A percentile compares a stretch with the other conserved stretches of the same genome.
phyloP scores from a whole-genome alignment of 805 yeast genomes.

The Schwanniomyces vanrijiae region DNA sequence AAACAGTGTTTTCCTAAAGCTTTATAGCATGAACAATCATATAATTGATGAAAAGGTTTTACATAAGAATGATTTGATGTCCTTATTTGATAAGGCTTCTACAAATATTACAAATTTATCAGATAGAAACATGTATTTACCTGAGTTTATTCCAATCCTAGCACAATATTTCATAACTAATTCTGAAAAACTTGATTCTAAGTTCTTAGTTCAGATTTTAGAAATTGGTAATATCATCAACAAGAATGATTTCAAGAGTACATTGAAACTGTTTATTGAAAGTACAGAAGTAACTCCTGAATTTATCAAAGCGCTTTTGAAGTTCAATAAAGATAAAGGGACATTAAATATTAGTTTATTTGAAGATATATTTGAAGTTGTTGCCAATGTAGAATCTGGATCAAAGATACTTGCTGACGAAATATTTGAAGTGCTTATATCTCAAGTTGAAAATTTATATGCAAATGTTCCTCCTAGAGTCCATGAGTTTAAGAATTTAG shows the following conservation, averaged over 20 bases:
- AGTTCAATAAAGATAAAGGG: constrained; percentile 3
- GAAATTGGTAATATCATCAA: constrained; percentile 22
- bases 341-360: constrained; percentile 4
- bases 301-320: constrained; percentile 14
- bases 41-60: constrained; percentile 5
- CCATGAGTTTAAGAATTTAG: constrained; percentile 35
- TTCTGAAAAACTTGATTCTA: constrained; percentile 12
- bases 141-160: constrained; percentile 27
- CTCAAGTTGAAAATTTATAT: constrained; percentile 29
- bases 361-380: constrained; percentile 7
- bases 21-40: constrained; percentile 13
- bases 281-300: constrained; percentile 11
- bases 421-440: constrained; percentile 19
- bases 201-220: constrained; percentile 23
- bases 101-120: constrained; percentile 4
- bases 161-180: constrained; percentile 18
- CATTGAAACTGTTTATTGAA: constrained; percentile 9
- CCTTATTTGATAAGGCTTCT: constrained; percentile 18
- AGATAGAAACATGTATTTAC: constrained; percentile 12
- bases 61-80: constrained; percentile 8
- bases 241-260: constrained; percentile 2
- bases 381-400: background rate
- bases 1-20: constrained; percentile 19
- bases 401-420: constrained; percentile 16
- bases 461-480: constrained; percentile 24